Conservation (phyloP, 441 rosid genomes). For the Cnidoscolus chayamansa region DNA sequence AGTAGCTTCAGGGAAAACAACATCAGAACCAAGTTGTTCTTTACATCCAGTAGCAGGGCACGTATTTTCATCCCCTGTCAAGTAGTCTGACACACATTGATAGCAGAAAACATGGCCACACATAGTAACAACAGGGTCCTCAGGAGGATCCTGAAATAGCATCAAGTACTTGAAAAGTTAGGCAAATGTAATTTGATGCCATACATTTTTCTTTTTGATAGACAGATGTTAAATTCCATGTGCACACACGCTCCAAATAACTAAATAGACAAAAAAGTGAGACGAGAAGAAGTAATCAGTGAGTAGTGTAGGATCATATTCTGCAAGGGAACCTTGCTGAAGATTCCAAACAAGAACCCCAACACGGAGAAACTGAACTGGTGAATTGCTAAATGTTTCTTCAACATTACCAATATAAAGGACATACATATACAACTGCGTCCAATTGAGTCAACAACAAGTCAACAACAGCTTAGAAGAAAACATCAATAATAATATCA, state of each 20-base stretch:
- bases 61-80: slow-evolving; percentile 73
- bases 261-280: too few species aligned
- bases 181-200: slow-evolving; percentile 4
- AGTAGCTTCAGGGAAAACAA: slow-evolving; percentile 67
- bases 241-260: neutral
- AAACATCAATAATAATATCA: neutral
- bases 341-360: neutral
- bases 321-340: neutral
- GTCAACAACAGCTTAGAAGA: neutral
- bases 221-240: neutral
- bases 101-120: slow-evolving; percentile 92
- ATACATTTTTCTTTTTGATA: neutral
- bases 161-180: slow-evolving; percentile 21
- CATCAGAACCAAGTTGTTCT: slow-evolving; percentile 67
- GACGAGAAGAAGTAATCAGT: neutral
- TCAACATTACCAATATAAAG: neutral
- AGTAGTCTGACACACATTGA: slow-evolving; percentile 71
- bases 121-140: slow-evolving; percentile 80
- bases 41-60: slow-evolving; percentile 73
- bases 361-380: neutral
- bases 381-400: neutral
- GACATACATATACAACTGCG: neutral
- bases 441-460: neutral
- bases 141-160: slow-evolving; percentile 84
- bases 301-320: neutral